phyloP scores from a whole-genome alignment of 331 rosid species.

The Malus hybrid region DNA sequence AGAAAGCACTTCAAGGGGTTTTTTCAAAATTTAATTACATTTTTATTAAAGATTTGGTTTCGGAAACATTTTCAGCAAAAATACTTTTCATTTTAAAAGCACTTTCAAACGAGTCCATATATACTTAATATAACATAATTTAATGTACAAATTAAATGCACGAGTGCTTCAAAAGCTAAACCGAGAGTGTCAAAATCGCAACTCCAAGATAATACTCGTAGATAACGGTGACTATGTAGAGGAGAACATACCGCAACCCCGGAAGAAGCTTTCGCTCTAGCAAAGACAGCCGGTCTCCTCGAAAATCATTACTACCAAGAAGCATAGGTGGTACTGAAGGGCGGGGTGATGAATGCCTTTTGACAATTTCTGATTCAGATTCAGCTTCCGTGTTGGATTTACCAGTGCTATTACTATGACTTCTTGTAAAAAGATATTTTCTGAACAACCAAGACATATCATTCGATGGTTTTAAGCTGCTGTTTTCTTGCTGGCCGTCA shows the following conservation, averaged over 20 bases:
- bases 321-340: neutral
- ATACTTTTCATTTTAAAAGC: too few species aligned
- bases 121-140: too few species aligned
- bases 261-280: constrained; percentile 16
- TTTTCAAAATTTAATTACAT: too few species aligned
- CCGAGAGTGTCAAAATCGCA: too few species aligned
- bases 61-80: too few species aligned
- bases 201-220: too few species aligned
- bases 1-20: too few species aligned
- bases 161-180: neutral
- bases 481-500: too few species aligned
- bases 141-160: too few species aligned
- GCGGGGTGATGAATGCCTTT: neutral
- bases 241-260: neutral
- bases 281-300: neutral
- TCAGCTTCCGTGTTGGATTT: neutral
- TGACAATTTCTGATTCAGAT: neutral
- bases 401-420: neutral
- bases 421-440: constrained; percentile 17
- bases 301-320: neutral
- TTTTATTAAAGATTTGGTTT: too few species aligned
- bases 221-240: too few species aligned
- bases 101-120: too few species aligned
- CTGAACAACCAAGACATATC: constrained; percentile 21
- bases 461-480: neutral